These are phyloP conservation scores for Candida gigantensis DNA, from an alignment of 1,139 yeast species.

Conservation along the genomic window DNA sequence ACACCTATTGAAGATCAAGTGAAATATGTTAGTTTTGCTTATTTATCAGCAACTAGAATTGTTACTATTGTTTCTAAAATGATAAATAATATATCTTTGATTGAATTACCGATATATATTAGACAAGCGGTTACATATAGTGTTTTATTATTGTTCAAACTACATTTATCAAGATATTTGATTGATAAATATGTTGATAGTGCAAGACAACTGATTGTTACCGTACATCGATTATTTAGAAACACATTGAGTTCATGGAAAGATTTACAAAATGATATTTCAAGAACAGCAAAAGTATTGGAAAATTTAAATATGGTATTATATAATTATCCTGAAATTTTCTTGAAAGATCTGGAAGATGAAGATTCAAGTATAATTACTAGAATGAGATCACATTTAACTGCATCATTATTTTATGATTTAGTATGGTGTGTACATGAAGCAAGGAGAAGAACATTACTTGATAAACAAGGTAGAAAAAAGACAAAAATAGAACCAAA, in stretches of 20 bases:
- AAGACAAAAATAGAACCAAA: constrained; percentile 17
- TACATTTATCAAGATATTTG: constrained; percentile 77
- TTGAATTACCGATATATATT: constrained; percentile 83
- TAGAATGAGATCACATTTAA: constrained; percentile 87
- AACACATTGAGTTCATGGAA: constrained; percentile 92
- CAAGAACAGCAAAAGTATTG: constrained; percentile 89
- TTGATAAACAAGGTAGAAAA: constrained; percentile 45
- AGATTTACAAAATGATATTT: constrained; percentile 84
- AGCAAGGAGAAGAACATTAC: constrained; percentile 73
- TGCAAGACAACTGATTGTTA: constrained; percentile 89
- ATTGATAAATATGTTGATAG: constrained; percentile 80
- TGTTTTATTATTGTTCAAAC: constrained; percentile 74
- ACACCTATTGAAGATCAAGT: constrained; percentile 89
- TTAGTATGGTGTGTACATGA: constrained; percentile 95
- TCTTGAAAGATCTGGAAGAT: constrained; percentile 32
- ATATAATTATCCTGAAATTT: constrained; percentile 83
- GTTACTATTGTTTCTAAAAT: constrained; percentile 76
- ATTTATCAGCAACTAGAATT: constrained; percentile 77
- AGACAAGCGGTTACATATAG: constrained; percentile 85
- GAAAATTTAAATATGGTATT: constrained; percentile 87
- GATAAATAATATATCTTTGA: constrained; percentile 64
- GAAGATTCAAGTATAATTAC: constrained; percentile 65
- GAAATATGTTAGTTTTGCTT: constrained; percentile 79
- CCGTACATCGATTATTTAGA: constrained; percentile 84
- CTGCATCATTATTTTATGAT: constrained; percentile 90